A percentile compares a stretch with the other conserved stretches of the same genome.
These are phyloP conservation scores for Penicillium alfredii DNA, from an alignment of 495 filamentous ascomycete genomes.

Conservation along the genomic window DNA sequence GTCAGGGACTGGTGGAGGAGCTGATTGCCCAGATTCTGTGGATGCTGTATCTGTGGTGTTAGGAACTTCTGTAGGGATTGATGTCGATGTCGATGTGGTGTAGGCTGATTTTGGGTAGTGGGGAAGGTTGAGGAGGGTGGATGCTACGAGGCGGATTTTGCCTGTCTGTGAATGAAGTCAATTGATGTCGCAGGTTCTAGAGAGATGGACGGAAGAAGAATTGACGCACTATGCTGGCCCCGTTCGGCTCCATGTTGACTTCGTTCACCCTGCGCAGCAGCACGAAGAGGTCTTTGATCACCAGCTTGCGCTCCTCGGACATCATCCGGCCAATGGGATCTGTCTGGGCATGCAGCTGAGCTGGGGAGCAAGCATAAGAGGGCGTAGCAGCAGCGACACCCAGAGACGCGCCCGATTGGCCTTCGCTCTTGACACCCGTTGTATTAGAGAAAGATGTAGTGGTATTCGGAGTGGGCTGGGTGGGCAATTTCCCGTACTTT, in stretches of 20 bases:
- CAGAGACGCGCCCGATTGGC: background rate
- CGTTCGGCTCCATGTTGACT: conserved; percentile 79
- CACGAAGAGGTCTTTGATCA: conserved; percentile 67
- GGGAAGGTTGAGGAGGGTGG: conserved; percentile 61
- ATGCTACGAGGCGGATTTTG: conserved; percentile 71
- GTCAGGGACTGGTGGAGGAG: too few relatives aligned
- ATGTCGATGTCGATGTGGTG: conserved; percentile 4
- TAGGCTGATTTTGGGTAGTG: conserved; percentile 22
- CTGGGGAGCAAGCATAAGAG: conserved; percentile 2
- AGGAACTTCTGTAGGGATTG: conserved; percentile 7
- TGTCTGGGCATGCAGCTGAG: conserved; percentile 32
- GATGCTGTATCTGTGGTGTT: conserved; percentile 5
- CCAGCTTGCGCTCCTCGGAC: conserved; percentile 61
- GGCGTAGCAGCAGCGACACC: background rate
- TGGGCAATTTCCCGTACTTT: conserved; percentile 22
- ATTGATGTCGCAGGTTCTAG: conserved; percentile 2
- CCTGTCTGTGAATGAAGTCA: conserved; percentile 37
- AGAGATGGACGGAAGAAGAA: background rate
- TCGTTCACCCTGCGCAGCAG: conserved; percentile 66
- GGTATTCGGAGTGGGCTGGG: conserved; percentile 15
- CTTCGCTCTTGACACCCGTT: conserved; percentile 16
- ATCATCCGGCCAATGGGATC: conserved; percentile 50
- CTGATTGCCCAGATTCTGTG: too few relatives aligned
- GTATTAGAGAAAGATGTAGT: too few relatives aligned
- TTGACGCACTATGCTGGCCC: conserved; percentile 55